Percentiles rank a stretch among this genome's conserved stretches.
Evolutionary conservation across 2,329 filamentous ascomycete species (phyloP).

Genomic region (Diplodia intermedia): DNA sequence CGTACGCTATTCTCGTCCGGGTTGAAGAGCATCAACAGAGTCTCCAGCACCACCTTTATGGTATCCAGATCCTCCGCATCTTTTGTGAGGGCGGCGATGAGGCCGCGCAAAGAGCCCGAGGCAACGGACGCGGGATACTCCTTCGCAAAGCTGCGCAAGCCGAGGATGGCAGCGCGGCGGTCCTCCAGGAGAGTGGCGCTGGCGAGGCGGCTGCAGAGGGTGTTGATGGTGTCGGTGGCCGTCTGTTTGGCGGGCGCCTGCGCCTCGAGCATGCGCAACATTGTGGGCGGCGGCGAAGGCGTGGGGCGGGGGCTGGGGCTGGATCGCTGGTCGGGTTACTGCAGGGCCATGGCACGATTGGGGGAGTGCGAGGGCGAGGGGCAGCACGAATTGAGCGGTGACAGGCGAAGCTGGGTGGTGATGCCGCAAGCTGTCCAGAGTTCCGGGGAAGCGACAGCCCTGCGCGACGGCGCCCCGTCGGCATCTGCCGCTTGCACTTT

Average conservation of each 20-base stretch:
- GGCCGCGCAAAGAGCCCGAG: constrained; percentile 84
- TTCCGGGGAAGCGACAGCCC: constrained; percentile 10
- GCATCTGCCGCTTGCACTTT: constrained; percentile 6
- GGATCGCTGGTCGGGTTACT: constrained; percentile 6
- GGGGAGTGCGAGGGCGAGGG: constrained; percentile 12
- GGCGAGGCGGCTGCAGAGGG: constrained; percentile 83
- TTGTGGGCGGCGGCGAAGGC: constrained; percentile 2
- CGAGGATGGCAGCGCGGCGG: constrained; percentile 88
- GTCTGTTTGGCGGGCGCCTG: constrained; percentile 94
- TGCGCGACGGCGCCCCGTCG: not conserved
- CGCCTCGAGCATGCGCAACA: constrained; percentile 63
- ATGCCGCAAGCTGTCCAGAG: constrained; percentile 31
- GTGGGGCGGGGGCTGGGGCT: not conserved
- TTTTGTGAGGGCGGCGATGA: constrained; percentile 84
- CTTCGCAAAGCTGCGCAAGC: constrained; percentile 93
- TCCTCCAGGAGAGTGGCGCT: constrained; percentile 94
- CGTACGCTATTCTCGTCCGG: constrained; percentile 67
- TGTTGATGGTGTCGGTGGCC: constrained; percentile 90
- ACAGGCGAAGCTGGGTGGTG: constrained; percentile 20
- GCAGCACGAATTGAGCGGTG: constrained; percentile 9
- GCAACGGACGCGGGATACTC: constrained; percentile 95
- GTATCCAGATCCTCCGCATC: constrained; percentile 97
- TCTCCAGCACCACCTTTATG: constrained; percentile 93
- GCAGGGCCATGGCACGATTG: constrained; percentile 15
- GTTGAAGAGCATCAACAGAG: constrained; percentile 89